A percentile compares a stretch with the other conserved stretches of the same genome.
Conservation (phyloP, 768 basidiomycete species). For the Psilocybe azurescens region DNA sequence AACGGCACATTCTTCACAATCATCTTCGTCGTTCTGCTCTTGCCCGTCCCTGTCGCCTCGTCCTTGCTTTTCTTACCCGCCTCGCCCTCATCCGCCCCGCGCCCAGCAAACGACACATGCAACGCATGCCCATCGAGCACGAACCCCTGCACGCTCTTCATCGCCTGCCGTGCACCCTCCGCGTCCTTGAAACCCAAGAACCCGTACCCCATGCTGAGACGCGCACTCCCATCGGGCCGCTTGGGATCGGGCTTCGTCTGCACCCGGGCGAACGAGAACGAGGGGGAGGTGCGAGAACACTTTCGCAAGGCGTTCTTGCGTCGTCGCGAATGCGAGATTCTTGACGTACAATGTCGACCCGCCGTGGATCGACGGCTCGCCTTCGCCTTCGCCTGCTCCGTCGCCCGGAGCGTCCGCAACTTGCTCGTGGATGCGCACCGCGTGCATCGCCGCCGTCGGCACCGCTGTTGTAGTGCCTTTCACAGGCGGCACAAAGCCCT, state of each 20-base stretch:
- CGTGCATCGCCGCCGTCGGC: background rate
- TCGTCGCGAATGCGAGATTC: conserved; percentile 94
- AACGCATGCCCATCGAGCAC: conserved; percentile 88
- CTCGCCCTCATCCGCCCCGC: conserved; percentile 71
- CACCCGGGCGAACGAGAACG: conserved; percentile 86
- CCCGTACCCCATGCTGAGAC: conserved; percentile 93
- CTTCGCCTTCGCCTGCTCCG: conserved; percentile 52
- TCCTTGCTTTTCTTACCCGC: conserved; percentile 33
- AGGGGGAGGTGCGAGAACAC: conserved; percentile 78
- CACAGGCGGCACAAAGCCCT: conserved; percentile 30
- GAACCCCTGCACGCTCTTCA: conserved; percentile 80
- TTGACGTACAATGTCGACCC: conserved; percentile 94
- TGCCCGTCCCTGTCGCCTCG: conserved; percentile 41
- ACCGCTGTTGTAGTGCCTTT: conserved; percentile 7
- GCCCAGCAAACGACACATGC: conserved; percentile 84
- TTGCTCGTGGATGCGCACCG: conserved; percentile 19
- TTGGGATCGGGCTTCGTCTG: conserved; percentile 93
- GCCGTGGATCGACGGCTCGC: conserved; percentile 50
- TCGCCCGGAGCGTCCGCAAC: conserved; percentile 39
- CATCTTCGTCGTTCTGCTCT: conserved; percentile 87
- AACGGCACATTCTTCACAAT: conserved; percentile 99
- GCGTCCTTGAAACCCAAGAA: conserved; percentile 88
- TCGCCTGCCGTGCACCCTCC: conserved; percentile 75
- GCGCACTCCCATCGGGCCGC: conserved; percentile 49
- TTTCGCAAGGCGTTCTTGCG: conserved; percentile 69